Evolutionary conservation across 179 eudicot species (phyloP).

Genomic region (Spergularia azorica): DNA sequence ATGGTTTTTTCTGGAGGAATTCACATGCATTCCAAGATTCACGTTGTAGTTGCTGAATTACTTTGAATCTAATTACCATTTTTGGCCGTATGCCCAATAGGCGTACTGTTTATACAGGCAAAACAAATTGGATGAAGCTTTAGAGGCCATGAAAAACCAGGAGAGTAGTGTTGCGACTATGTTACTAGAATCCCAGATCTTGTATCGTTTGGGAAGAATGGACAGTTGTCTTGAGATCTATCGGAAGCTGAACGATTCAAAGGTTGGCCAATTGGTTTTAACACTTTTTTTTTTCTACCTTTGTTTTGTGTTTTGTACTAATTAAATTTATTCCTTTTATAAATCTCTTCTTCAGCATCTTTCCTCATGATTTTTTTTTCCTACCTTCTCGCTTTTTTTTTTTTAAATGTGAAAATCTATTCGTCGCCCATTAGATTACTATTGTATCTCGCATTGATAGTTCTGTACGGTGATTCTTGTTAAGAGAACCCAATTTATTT

Average conservation of each 20-base stretch:
- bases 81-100: conserved; percentile 33
- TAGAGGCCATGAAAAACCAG: conserved; percentile 58
- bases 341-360: no score
- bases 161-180: conserved; percentile 55
- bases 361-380: no score
- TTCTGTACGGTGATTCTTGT: no score
- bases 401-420: no score
- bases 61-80: conserved; percentile 5
- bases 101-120: conserved; percentile 88
- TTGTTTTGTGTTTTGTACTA: no score
- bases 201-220: conserved; percentile 73
- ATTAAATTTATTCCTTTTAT: no score
- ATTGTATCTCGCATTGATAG: no score
- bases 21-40: neutral
- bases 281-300: no score
- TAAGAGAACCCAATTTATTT: no score
- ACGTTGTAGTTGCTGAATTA: neutral
- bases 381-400: no score
- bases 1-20: neutral
- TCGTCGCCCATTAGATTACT: no score
- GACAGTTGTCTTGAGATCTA: conserved; percentile 73
- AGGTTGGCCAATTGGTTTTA: conserved; percentile 51
- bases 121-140: conserved; percentile 81
- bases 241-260: conserved; percentile 63
- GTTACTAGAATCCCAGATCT: conserved; percentile 79